These are phyloP conservation scores for Rhizopogon vesiculosus DNA, from an alignment of 768 basidiomycete species.

Conservation along the genomic window DNA sequence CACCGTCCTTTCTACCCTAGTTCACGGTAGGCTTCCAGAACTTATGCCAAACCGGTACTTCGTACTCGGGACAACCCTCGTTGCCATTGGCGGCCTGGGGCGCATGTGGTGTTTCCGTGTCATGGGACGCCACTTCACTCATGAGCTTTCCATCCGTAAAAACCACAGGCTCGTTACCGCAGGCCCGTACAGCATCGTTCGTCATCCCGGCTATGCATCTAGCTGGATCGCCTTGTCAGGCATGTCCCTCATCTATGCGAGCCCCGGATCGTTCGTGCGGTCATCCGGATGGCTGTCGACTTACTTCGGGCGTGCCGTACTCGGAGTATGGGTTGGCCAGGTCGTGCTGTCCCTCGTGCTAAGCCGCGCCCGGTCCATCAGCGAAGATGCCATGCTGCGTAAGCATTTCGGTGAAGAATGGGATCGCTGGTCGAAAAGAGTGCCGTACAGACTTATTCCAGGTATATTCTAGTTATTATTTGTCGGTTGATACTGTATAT, in stretches of 20 bases:
- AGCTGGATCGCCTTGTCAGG: conserved; percentile 21
- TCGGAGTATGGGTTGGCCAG: conserved; percentile 26
- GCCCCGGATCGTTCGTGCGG: conserved; percentile 23
- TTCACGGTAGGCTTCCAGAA: conserved; percentile 16
- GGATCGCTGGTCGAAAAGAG: conserved; percentile 16
- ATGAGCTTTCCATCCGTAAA: conserved; percentile 25
- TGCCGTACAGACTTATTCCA: conserved; percentile 24
- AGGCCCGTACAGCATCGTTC: conserved; percentile 31
- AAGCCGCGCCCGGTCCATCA: conserved; percentile 20
- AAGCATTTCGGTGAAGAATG: conserved; percentile 18
- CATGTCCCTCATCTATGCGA: conserved; percentile 25
- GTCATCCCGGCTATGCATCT: conserved; percentile 31
- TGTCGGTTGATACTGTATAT: no score
- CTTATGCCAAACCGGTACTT: conserved; percentile 21
- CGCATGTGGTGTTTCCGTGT: conserved; percentile 32
- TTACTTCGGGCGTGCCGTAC: conserved; percentile 7
- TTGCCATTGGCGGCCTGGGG: conserved; percentile 24
- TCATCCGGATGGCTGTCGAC: conserved; percentile 25
- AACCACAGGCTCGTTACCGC: conserved; percentile 26
- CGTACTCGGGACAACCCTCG: conserved; percentile 22
- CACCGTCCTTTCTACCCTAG: conserved; percentile 13
- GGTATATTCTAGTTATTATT: conserved; percentile 13
- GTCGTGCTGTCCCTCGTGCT: conserved; percentile 20
- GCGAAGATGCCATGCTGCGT: conserved; percentile 20
- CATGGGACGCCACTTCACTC: conserved; percentile 31